Percentiles rank a stretch among this genome's conserved stretches.
These are phyloP conservation scores for Beauveria varroae DNA, from an alignment of 2,329 filamentous ascomycete genomes.

Conservation along the genomic window DNA sequence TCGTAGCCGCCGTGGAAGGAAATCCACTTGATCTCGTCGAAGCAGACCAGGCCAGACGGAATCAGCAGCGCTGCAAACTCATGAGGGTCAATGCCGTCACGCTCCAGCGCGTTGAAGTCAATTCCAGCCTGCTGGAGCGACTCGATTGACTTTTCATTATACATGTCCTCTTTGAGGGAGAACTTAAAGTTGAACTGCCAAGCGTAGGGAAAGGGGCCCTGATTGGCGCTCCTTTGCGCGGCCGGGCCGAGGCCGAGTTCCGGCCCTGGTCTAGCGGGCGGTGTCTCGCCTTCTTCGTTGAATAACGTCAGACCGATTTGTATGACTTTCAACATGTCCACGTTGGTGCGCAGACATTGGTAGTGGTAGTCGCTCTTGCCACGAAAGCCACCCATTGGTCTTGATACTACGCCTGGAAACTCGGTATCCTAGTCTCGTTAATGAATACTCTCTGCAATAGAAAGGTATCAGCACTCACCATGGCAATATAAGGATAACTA, in stretches of 20 bases:
- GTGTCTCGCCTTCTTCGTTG: constrained; percentile 80
- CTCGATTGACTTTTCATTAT: constrained; percentile 88
- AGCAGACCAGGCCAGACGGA: constrained; percentile 82
- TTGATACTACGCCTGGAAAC: constrained; percentile 93
- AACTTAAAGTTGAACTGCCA: constrained; percentile 99
- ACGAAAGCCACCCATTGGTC: constrained; percentile 89
- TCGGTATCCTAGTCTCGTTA: constrained; percentile 73
- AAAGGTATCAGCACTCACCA: constrained; percentile 50
- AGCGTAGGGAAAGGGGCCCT: constrained; percentile 65
- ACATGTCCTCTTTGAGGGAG: constrained; percentile 93
- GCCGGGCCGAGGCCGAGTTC: constrained; percentile 31
- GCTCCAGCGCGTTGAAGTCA: constrained; percentile 76
- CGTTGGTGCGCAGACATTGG: constrained; percentile 93
- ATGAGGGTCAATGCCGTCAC: constrained; percentile 82
- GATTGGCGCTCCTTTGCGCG: constrained; percentile 32
- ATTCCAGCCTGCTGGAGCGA: constrained; percentile 88
- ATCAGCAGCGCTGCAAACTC: constrained; percentile 87
- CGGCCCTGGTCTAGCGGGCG: constrained; percentile 57
- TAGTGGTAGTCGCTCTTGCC: constrained; percentile 98
- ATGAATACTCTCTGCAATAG: constrained; percentile 1
- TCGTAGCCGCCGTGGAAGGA: constrained; percentile 98
- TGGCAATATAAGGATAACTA: constrained; percentile 91
- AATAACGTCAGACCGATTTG: constrained; percentile 94
- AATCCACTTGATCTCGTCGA: constrained; percentile 88
- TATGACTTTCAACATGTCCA: constrained; percentile 95